These are phyloP conservation scores for Pachyrhizus erosus DNA, from an alignment of 306 rosid genomes.

Conservation along the genomic window DNA sequence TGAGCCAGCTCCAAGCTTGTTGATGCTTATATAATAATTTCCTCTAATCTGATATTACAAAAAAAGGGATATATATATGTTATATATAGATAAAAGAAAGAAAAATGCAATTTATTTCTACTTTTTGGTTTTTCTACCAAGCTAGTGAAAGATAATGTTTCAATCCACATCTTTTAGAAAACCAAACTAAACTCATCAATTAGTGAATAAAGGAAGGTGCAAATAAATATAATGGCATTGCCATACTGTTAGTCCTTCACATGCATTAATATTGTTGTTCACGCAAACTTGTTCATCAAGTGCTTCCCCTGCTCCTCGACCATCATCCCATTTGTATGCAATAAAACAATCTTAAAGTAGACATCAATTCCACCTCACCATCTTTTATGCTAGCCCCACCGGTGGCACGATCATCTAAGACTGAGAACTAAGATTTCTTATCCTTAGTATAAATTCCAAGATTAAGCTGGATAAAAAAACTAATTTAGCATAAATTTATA, in stretches of 20 bases:
- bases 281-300: slow-evolving; percentile 79
- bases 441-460: slow-evolving; percentile 79
- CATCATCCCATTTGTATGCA: slow-evolving; percentile 52
- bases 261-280: neutral
- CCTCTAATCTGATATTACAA: slow-evolving; percentile 64
- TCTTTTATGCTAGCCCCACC: slow-evolving; percentile 85
- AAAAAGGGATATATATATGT: neutral
- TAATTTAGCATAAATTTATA: neutral
- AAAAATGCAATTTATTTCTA: neutral
- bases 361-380: slow-evolving; percentile 83
- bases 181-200: neutral
- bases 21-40: slow-evolving; percentile 60
- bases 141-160: neutral
- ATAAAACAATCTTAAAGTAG: too few species aligned
- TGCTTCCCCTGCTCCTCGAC: slow-evolving; percentile 77
- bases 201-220: neutral
- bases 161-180: neutral
- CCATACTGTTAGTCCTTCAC: slow-evolving; percentile 63
- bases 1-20: slow-evolving; percentile 66
- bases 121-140: neutral
- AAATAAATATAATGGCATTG: neutral
- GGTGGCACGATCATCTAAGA: slow-evolving; percentile 83
- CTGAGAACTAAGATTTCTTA: slow-evolving; percentile 73
- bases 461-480: slow-evolving; percentile 62
- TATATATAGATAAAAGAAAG: neutral